phyloP scores from a whole-genome alignment of 345 rosid species.

The Reutealis trisperma region DNA sequence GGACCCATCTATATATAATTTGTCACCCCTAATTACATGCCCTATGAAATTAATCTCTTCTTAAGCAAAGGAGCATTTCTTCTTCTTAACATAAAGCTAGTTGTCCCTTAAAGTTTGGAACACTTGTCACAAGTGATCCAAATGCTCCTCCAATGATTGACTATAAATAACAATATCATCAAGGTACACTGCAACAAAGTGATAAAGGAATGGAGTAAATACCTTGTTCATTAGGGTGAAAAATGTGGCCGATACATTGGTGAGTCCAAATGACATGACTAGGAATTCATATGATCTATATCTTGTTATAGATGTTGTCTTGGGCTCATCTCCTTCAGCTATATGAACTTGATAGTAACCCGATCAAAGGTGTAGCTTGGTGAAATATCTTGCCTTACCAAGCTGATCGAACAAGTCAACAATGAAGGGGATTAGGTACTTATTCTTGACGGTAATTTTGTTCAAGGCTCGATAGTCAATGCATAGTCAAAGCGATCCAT shows the following conservation, averaged over 20 bases:
- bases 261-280: background rate
- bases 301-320: background rate
- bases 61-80: slow-evolving; percentile 11
- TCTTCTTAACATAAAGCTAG: background rate
- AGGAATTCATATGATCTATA: background rate
- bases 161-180: background rate
- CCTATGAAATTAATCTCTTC: background rate
- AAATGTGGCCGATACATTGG: background rate
- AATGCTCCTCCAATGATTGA: too few species aligned
- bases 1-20: background rate
- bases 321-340: background rate
- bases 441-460: background rate
- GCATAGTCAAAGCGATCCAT: background rate
- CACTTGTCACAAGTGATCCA: background rate
- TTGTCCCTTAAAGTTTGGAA: background rate
- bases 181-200: background rate
- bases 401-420: too few species aligned
- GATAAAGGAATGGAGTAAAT: background rate
- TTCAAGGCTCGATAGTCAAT: background rate
- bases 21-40: background rate
- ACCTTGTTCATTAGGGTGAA: background rate
- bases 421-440: background rate
- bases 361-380: background rate
- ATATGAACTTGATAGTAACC: background rate
- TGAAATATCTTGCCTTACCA: background rate